phyloP scores from a whole-genome alignment of 345 rosid genomes.

The Eucalyptus regnans region DNA sequence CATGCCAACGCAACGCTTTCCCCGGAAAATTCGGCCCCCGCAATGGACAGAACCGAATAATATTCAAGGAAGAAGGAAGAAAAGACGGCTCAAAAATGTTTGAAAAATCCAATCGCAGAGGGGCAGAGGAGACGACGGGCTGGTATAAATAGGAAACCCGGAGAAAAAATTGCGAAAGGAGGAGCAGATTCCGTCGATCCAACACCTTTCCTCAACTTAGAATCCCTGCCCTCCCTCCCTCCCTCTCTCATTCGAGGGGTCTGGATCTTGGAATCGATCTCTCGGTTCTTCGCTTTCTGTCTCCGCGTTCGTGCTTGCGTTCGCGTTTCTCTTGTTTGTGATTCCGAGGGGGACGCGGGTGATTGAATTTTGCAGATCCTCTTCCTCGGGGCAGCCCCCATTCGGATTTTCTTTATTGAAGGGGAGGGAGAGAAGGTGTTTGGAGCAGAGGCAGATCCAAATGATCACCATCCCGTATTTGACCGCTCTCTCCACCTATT shows the following conservation, averaged over 20 bases:
- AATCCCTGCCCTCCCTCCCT: neutral
- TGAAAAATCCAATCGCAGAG: neutral
- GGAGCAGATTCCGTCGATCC: neutral
- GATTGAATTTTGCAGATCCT: too few species aligned
- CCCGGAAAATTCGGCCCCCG: neutral
- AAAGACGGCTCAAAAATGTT: neutral
- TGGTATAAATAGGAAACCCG: neutral
- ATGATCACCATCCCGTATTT: slow-evolving; percentile 39
- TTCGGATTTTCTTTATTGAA: too few species aligned
- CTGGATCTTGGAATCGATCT: neutral
- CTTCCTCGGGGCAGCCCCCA: too few species aligned
- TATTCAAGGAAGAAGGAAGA: neutral
- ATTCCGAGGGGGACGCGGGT: neutral
- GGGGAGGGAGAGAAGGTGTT: neutral
- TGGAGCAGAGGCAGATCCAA: neutral
- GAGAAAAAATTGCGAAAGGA: neutral
- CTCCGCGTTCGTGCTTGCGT: neutral
- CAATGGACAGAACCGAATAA: neutral
- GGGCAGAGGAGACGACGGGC: neutral
- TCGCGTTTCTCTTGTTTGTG: neutral
- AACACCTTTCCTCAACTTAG: neutral
- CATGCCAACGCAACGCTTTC: neutral
- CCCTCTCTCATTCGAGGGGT: neutral
- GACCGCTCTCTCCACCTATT: slow-evolving; percentile 36
- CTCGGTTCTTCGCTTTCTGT: neutral